Base-by-base conservation (phyloP, 2,329 filamentous ascomycete species). In the Botryotinia convoluta region DNA sequence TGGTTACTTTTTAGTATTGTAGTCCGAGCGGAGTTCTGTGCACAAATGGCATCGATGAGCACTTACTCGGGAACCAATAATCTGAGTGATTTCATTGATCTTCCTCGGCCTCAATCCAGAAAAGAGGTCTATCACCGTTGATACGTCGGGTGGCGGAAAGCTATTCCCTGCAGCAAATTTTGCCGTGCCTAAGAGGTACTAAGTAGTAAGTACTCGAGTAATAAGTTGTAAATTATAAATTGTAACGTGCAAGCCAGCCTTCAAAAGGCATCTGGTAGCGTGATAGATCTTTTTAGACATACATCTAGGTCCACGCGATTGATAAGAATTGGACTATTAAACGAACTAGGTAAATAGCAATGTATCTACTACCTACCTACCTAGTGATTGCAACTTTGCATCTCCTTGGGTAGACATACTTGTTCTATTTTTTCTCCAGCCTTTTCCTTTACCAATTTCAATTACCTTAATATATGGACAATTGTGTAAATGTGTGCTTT, bases 51-150 rank as follows among this genome's bases (percentile, higher is more conserved):
- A 60, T 68, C 62, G 62, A 60, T 59, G 61, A 68, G 39, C 48
- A 59, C 9, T 42, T 59, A 29, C 51, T 72, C 62, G 71, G 62
- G 48, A 72, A 44, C 61, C 70, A 72, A 68, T 72, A 8, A 61
- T 14, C 22, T 62, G 26, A 59, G 29, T 20, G n/a, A 39, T 59
- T n/a, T 37, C 37, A 57, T 65, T 42, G 45, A 35, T 35, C 18
- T 48, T 16, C 44, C 16, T 65, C 61, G 44, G 48, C 7, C n/a
- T 48, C 12, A 72, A 3, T 59, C 60, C 22, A 54, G 51, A 72
- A 71, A 44, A 39, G n/a, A 54, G 37, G 8, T 61, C 7, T 32
- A 51, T 29, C 57, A 51, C 57, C 69, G 26, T n/a, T 37, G 20
- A 9, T 62, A 29, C 32, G 16, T 32, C 35, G 22, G 9, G n/a